Percentiles rank a stretch among this genome's conserved stretches.
Conservation (phyloP, 768 basidiomycete species). For the Mycena rebaudengoi region DNA sequence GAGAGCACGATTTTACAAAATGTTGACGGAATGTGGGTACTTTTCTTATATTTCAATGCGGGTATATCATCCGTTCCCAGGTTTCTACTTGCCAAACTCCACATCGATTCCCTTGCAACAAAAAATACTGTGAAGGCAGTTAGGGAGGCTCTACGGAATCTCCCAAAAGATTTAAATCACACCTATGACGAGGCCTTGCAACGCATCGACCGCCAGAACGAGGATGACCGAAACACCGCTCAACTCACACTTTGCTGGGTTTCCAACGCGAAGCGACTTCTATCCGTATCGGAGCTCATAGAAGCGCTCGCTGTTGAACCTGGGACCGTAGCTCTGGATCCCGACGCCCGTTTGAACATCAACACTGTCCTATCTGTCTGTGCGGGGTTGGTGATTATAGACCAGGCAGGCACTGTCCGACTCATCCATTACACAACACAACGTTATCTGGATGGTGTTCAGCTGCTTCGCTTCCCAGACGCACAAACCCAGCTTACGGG, state of each 20-base stretch:
- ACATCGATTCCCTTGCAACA: background rate
- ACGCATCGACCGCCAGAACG: background rate
- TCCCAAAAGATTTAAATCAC: background rate
- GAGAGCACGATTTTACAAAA: background rate
- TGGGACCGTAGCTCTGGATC: background rate
- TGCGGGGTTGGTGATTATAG: background rate
- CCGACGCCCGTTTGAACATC: background rate
- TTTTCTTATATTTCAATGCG: background rate
- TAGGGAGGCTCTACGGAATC: background rate
- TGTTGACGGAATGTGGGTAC: background rate
- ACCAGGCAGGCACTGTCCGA: background rate
- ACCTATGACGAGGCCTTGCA: background rate
- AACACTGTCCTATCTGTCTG: background rate
- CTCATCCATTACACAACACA: slow-evolving; percentile 1
- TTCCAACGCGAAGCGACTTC: background rate
- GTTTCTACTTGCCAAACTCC: slow-evolving; percentile 10
- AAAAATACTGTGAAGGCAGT: background rate
- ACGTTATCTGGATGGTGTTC: background rate
- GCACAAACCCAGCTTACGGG: background rate
- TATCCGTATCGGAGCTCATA: background rate
- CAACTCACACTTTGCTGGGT: background rate
- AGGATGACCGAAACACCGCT: background rate
- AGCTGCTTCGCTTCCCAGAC: background rate
- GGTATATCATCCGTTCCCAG: background rate
- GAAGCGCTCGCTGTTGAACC: background rate